These are phyloP conservation scores for Pascua guehoae DNA, from an alignment of 1,284 basidiomycete species.

Conservation along the genomic window DNA sequence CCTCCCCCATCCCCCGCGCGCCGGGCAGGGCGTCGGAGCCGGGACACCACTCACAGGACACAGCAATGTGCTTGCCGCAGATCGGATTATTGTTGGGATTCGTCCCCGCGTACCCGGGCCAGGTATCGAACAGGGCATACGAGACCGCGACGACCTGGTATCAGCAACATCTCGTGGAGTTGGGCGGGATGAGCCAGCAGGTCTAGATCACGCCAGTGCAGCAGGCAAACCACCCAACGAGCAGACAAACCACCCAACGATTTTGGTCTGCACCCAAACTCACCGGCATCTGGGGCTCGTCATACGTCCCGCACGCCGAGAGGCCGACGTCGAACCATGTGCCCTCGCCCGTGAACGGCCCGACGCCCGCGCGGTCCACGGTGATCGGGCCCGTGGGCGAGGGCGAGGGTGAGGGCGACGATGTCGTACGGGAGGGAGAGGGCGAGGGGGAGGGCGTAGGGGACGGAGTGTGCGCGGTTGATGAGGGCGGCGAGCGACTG, in stretches of 20 bases:
- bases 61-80: conserved; percentile 48
- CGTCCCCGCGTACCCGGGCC: conserved; percentile 47
- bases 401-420: conserved; percentile 9
- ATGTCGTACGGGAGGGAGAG: conserved; percentile 9
- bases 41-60: too few species aligned
- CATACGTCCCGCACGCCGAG: conserved; percentile 36
- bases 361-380: conserved; percentile 35
- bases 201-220: too few species aligned
- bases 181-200: too few species aligned
- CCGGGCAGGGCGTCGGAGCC: too few species aligned
- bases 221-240: too few species aligned
- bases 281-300: conserved; percentile 5
- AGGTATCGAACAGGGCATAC: conserved; percentile 48
- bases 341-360: conserved; percentile 40
- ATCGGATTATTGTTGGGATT: conserved; percentile 55
- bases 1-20: too few species aligned
- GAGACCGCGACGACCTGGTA: conserved; percentile 50
- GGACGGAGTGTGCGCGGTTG: too few species aligned
- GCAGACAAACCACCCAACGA: too few species aligned
- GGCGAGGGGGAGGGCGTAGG: conserved; percentile 8
- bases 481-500: too few species aligned
- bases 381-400: conserved; percentile 7
- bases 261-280: too few species aligned
- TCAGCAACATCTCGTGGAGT: neutral
- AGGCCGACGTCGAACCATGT: conserved; percentile 43